Evolutionary conservation across 441 rosid genomes (phyloP).

Genomic region (Gossypium aridum): DNA sequence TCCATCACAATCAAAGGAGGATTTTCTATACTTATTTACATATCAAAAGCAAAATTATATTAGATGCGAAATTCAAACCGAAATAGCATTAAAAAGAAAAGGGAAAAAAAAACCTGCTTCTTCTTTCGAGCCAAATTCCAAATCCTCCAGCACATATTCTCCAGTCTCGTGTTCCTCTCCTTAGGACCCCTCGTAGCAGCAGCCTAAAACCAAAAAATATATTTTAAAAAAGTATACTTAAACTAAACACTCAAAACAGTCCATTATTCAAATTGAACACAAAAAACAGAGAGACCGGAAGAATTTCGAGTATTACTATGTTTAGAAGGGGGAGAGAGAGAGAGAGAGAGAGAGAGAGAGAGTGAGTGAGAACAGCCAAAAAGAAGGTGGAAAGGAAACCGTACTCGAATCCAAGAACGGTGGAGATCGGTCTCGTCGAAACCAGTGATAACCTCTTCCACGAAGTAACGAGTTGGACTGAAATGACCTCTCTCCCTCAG

Average conservation of each 20-base stretch:
- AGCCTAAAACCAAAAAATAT: conserved; percentile 36
- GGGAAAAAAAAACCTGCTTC: conserved; percentile 61
- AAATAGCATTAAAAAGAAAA: neutral
- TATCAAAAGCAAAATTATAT: too few relatives aligned
- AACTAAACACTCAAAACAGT: neutral
- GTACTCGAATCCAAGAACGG: conserved; percentile 74
- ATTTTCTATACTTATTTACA: too few relatives aligned
- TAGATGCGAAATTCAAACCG: neutral
- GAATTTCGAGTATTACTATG: neutral
- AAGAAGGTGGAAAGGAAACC: neutral
- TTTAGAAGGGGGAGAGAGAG: too few relatives aligned
- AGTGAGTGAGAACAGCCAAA: too few relatives aligned
- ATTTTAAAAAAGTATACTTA: too few relatives aligned
- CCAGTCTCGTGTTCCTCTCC: conserved; percentile 93
- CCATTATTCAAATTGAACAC: neutral
- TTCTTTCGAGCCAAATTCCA: conserved; percentile 96
- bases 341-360: neutral
- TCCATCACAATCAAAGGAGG: too few relatives aligned
- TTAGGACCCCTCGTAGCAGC: conserved; percentile 84
- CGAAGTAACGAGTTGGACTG: conserved; percentile 94
- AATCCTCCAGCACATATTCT: conserved; percentile 97
- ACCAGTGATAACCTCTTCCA: conserved; percentile 94
- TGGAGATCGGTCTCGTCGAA: conserved; percentile 97
- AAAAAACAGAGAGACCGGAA: neutral
- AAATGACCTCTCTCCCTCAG: conserved; percentile 89